Evolutionary conservation across 2,329 filamentous ascomycete genomes (phyloP).

Genomic region (Diaporthe longicolla): DNA sequence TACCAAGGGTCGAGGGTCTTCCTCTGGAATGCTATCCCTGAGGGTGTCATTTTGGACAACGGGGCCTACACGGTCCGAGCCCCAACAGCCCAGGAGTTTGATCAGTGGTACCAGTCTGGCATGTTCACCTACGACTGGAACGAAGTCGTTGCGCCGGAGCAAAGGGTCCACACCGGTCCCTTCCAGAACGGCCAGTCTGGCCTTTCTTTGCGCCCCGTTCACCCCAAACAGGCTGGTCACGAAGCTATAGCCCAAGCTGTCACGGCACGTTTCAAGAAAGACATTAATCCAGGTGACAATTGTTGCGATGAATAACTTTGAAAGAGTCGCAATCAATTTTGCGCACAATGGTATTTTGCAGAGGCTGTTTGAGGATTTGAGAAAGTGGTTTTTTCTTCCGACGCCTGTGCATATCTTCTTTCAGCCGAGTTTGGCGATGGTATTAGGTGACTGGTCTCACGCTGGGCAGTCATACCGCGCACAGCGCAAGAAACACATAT

Average conservation of each 20-base stretch:
- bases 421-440: constrained; percentile 5
- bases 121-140: constrained; percentile 22
- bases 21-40: constrained; percentile 15
- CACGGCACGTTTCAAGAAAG: constrained; percentile 23
- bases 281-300: constrained; percentile 14
- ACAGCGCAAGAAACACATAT: constrained; percentile 16
- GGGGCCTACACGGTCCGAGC: constrained; percentile 18
- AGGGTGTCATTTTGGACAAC: constrained; percentile 20
- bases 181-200: constrained; percentile 21
- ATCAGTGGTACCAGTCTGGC: constrained; percentile 16
- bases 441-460: not conserved
- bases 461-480: not conserved
- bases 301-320: constrained; percentile 18
- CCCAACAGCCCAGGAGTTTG: constrained; percentile 21
- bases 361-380: constrained; percentile 14
- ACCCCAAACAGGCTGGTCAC: constrained; percentile 23
- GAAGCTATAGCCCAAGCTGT: constrained; percentile 20
- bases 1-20: constrained; percentile 19
- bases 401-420: constrained; percentile 1
- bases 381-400: constrained; percentile 10
- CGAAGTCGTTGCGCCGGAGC: constrained; percentile 16
- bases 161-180: constrained; percentile 3
- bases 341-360: not conserved
- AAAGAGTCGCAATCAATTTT: constrained; percentile 6
- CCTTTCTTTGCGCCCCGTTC: constrained; percentile 15